Percentiles rank a stretch among this genome's conserved stretches.
phyloP scores from a whole-genome alignment of 2,329 filamentous ascomycete species.

The Monosporascus cannonballus region DNA sequence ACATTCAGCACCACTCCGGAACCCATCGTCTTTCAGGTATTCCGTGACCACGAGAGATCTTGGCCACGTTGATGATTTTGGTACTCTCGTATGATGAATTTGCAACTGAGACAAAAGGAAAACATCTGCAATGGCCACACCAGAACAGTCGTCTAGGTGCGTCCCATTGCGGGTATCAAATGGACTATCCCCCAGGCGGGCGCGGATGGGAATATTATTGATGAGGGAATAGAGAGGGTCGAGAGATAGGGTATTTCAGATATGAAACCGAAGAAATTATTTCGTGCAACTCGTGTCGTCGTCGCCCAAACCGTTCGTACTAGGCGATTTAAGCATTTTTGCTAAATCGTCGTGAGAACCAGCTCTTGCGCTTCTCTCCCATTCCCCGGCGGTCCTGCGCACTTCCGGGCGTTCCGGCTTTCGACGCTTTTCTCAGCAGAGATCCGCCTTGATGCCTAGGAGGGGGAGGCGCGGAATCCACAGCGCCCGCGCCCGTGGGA shows the following conservation, averaged over 20 bases:
- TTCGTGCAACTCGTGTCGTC: conserved; percentile 7
- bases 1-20: not conserved
- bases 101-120: not conserved
- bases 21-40: not conserved
- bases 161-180: not conserved
- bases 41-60: not conserved
- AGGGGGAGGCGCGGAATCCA: conserved; percentile 20
- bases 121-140: not conserved
- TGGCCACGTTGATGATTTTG: not conserved
- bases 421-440: conserved; percentile 22
- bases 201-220: not conserved
- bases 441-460: conserved; percentile 27
- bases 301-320: not conserved
- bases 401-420: conserved; percentile 11
- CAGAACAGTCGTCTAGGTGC: not conserved
- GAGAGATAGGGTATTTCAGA: conserved; percentile 15
- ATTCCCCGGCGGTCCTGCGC: conserved; percentile 25
- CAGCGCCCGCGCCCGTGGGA: conserved; percentile 12
- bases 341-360: conserved; percentile 80
- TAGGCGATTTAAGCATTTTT: conserved; percentile 37
- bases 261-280: conserved; percentile 8
- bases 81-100: not conserved
- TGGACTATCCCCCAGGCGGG: not conserved
- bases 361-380: conserved; percentile 78
- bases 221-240: conserved; percentile 3